Percentiles rank a stretch among this genome's conserved stretches.
Conservation (phyloP, 2,329 filamentous ascomycete species). For the Domatiomyces globalis region DNA sequence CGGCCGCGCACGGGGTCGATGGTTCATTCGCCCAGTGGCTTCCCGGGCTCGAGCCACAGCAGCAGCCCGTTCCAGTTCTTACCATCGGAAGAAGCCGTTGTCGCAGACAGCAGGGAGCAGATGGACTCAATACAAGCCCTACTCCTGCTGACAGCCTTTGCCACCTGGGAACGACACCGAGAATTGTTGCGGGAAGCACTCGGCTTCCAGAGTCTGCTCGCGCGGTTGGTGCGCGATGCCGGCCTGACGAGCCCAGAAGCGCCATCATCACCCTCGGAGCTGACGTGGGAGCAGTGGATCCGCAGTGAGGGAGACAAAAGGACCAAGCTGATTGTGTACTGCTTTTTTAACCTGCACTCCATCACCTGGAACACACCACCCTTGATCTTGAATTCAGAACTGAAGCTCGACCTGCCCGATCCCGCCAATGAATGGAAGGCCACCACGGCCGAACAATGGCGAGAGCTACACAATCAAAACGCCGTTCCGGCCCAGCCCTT, state of each 20-base stretch:
- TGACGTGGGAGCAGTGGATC: conserved; percentile 41
- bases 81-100: conserved; percentile 10
- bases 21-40: conserved; percentile 26
- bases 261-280: conserved; percentile 21
- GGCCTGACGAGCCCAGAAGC: conserved; percentile 25
- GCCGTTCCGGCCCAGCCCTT: conserved; percentile 21
- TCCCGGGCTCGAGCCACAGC: conserved; percentile 28
- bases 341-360: conserved; percentile 46
- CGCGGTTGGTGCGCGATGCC: conserved; percentile 42
- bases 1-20: conserved; percentile 25
- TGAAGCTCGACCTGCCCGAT: conserved; percentile 41
- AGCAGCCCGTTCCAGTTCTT: conserved; percentile 31
- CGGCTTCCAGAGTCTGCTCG: conserved; percentile 42
- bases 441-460: conserved; percentile 37
- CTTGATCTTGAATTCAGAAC: conserved; percentile 40
- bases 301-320: conserved; percentile 39
- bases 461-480: conserved; percentile 19
- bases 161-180: conserved; percentile 45
- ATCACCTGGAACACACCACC: conserved; percentile 50
- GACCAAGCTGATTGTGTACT: conserved; percentile 43
- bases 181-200: conserved; percentile 44
- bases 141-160: conserved; percentile 42
- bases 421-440: conserved; percentile 43
- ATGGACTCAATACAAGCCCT: conserved; percentile 39
- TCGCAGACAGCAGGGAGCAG: conserved; percentile 31